Evolutionary conservation across 2,329 filamentous ascomycete species (phyloP).

Genomic region (Orbilia ellipsospora): DNA sequence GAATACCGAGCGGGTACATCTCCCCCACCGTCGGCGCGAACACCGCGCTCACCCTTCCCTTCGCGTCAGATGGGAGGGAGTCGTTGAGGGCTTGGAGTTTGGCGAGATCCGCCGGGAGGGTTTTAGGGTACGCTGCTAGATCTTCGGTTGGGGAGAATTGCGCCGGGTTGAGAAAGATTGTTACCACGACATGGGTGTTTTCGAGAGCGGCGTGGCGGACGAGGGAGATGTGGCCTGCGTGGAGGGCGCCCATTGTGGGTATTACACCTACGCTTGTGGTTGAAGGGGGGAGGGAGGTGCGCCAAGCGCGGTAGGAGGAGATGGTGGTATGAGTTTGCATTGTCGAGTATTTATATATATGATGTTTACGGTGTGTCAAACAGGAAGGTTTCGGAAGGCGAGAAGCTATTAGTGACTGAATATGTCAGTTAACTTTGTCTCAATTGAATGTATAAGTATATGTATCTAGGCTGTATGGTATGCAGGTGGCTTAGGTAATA

Average conservation of each 20-base stretch:
- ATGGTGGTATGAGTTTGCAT: constrained; percentile 77
- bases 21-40: constrained; percentile 84
- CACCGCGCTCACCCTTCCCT: constrained; percentile 79
- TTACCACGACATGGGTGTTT: constrained; percentile 87
- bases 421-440: constrained; percentile 49
- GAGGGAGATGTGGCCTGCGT: constrained; percentile 86
- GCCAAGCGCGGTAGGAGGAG: constrained; percentile 75
- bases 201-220: constrained; percentile 84
- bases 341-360: constrained; percentile 66
- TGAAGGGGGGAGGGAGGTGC: constrained; percentile 71
- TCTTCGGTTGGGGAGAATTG: constrained; percentile 94
- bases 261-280: constrained; percentile 84
- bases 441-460: background rate
- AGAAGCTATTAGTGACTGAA: constrained; percentile 38
- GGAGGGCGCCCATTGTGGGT: constrained; percentile 97
- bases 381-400: background rate
- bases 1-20: constrained; percentile 89
- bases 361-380: background rate
- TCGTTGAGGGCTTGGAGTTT: constrained; percentile 75
- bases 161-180: constrained; percentile 94
- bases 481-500: background rate
- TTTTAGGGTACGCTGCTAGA: constrained; percentile 86
- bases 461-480: background rate
- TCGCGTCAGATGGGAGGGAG: constrained; percentile 70
- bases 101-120: constrained; percentile 81